A percentile compares a stretch with the other conserved stretches of the same genome.
phyloP scores from a whole-genome alignment of 2,329 filamentous ascomycete species.

The Alternaria sp. region DNA sequence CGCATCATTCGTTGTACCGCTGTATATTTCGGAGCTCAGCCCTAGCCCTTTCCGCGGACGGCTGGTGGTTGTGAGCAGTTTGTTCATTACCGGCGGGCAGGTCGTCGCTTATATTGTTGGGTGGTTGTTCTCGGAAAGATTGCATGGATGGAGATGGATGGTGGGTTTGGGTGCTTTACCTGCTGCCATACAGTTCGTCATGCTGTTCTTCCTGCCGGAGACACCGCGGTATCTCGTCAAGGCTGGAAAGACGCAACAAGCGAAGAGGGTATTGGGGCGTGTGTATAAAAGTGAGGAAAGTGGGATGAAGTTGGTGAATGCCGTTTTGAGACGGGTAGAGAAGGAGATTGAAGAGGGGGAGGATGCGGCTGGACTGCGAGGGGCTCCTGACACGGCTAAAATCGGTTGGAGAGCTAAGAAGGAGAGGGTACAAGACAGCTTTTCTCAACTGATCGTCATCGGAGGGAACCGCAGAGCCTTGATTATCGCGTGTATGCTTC shows the following conservation, averaged over 20 bases:
- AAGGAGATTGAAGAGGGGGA: conserved; percentile 75
- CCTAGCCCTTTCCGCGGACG: conserved; percentile 78
- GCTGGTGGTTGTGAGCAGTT: conserved; percentile 79
- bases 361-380: conserved; percentile 53
- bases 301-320: conserved; percentile 58
- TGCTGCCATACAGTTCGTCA: conserved; percentile 71
- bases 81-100: conserved; percentile 88
- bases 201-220: conserved; percentile 80
- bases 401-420: conserved; percentile 43
- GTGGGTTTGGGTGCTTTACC: conserved; percentile 84
- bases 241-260: conserved; percentile 65
- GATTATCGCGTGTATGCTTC: conserved; percentile 83
- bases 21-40: conserved; percentile 80
- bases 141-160: conserved; percentile 83
- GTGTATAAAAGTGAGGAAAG: conserved; percentile 61
- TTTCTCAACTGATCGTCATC: conserved; percentile 54
- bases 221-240: conserved; percentile 87
- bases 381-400: conserved; percentile 41
- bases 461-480: conserved; percentile 73
- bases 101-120: conserved; percentile 87
- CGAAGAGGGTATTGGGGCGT: conserved; percentile 67
- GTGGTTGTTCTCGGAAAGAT: conserved; percentile 69
- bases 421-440: conserved; percentile 61
- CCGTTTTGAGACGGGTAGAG: conserved; percentile 72
- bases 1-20: conserved; percentile 80